A percentile compares a stretch with the other conserved stretches of the same genome.
These are phyloP conservation scores for Tulasnella sp. DNA, from an alignment of 768 basidiomycete species.

Conservation along the genomic window DNA sequence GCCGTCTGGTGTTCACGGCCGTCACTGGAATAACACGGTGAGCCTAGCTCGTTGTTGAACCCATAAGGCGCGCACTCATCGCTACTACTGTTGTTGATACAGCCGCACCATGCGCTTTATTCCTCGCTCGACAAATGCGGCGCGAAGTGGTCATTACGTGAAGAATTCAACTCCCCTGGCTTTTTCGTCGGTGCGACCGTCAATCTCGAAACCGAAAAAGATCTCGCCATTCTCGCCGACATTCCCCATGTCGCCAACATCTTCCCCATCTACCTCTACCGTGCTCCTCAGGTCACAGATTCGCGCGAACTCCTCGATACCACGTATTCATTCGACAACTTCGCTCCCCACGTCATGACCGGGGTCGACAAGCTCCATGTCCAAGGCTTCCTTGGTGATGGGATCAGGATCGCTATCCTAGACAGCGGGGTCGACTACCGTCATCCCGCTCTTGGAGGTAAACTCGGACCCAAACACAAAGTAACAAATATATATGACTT, in stretches of 20 bases:
- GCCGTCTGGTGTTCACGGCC: slow-evolving; percentile 33
- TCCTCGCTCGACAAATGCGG: slow-evolving; percentile 9
- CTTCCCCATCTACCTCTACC: background rate
- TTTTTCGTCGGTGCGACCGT: slow-evolving; percentile 16
- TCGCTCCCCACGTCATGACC: slow-evolving; percentile 27
- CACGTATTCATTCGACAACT: background rate
- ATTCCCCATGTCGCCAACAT: slow-evolving; percentile 22
- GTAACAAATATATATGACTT: slow-evolving; percentile 20
- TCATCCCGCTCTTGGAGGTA: slow-evolving; percentile 27
- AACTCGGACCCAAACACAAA: slow-evolving; percentile 25
- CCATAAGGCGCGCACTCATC: slow-evolving; percentile 39
- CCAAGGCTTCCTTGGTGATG: slow-evolving; percentile 8
- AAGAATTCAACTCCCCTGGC: background rate
- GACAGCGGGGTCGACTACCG: slow-evolving; percentile 28
- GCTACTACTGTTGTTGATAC: slow-evolving; percentile 40
- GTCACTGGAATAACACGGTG: background rate
- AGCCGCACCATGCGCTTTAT: slow-evolving; percentile 25
- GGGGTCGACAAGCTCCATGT: slow-evolving; percentile 30
- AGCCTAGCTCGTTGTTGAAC: background rate
- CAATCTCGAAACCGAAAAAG: background rate
- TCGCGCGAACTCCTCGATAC: background rate
- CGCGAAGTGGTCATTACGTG: background rate
- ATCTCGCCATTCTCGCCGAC: slow-evolving; percentile 12
- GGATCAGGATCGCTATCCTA: slow-evolving; percentile 25
- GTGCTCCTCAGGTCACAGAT: background rate